phyloP scores from a whole-genome alignment of 2,329 filamentous ascomycete species.

The Chrysoporthe deuterocubensis region DNA sequence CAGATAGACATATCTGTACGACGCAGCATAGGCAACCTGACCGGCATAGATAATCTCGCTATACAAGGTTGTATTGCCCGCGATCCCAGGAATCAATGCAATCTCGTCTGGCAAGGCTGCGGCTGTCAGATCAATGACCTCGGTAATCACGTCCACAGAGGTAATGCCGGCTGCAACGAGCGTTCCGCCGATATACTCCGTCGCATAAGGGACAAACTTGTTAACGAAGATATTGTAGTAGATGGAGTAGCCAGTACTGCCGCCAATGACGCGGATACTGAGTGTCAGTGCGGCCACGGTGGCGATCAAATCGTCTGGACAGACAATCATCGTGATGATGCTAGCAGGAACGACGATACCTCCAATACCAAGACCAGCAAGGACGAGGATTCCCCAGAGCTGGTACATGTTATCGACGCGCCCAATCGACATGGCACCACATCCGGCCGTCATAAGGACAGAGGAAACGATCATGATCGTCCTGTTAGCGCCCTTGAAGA shows the following conservation, averaged over 20 bases:
- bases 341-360: constrained; percentile 70
- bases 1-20: constrained; percentile 66
- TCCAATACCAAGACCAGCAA: constrained; percentile 68
- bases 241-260: constrained; percentile 65
- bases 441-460: constrained; percentile 67
- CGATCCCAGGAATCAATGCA: constrained; percentile 54
- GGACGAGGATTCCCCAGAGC: constrained; percentile 60
- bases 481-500: constrained; percentile 61
- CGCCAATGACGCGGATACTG: constrained; percentile 70
- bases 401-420: constrained; percentile 55
- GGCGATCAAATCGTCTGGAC: constrained; percentile 71
- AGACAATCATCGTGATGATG: constrained; percentile 72
- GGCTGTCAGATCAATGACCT: constrained; percentile 57
- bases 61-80: constrained; percentile 52
- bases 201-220: constrained; percentile 50
- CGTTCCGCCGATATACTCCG: constrained; percentile 52
- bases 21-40: constrained; percentile 59
- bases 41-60: constrained; percentile 58
- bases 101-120: constrained; percentile 55
- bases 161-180: constrained; percentile 57
- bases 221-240: constrained; percentile 59
- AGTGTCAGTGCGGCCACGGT: constrained; percentile 71
- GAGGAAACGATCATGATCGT: constrained; percentile 63
- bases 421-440: constrained; percentile 56
- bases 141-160: constrained; percentile 47